phyloP scores from a whole-genome alignment of 2,329 filamentous ascomycete species.

The Cephalotrichum gorgonifer region DNA sequence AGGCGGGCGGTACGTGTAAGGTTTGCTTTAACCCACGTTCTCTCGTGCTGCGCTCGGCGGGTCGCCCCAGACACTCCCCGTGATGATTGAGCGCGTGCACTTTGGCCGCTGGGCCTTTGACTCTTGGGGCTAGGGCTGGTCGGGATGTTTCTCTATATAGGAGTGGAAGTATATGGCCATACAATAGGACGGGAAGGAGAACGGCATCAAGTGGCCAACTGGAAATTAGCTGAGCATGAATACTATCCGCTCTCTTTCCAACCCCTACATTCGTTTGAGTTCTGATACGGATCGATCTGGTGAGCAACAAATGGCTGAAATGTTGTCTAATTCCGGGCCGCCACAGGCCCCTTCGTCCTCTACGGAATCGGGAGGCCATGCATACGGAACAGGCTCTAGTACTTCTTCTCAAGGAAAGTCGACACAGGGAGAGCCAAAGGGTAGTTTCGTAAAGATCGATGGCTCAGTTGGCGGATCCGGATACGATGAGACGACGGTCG shows the following conservation, averaged over 20 bases:
- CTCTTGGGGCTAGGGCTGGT: not conserved
- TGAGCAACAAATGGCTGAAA: not conserved
- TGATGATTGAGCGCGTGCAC: not conserved
- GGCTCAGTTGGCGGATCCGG: constrained; percentile 29
- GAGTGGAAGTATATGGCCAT: not conserved
- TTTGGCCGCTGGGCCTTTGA: too few relatives aligned
- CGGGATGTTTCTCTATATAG: not conserved
- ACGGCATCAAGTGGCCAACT: not conserved
- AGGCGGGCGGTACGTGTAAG: not conserved
- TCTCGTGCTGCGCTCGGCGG: not conserved
- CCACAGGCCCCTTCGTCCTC: not conserved
- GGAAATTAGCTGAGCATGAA: too few relatives aligned
- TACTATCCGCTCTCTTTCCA: not conserved
- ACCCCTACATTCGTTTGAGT: not conserved
- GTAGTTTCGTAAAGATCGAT: constrained; percentile 25
- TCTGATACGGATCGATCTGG: not conserved
- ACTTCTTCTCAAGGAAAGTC: not conserved
- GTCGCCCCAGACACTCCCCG: not conserved
- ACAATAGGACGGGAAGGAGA: not conserved
- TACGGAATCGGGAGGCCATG: not conserved
- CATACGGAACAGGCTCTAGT: not conserved
- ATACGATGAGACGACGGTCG: constrained; percentile 43
- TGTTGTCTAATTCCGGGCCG: not conserved
- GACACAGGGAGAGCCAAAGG: not conserved
- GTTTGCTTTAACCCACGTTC: not conserved